Evolutionary conservation across 495 filamentous ascomycete species (phyloP), one percentile per base, ranked within the genome.

Genomic region (Neohortaea acidophila): DNA sequence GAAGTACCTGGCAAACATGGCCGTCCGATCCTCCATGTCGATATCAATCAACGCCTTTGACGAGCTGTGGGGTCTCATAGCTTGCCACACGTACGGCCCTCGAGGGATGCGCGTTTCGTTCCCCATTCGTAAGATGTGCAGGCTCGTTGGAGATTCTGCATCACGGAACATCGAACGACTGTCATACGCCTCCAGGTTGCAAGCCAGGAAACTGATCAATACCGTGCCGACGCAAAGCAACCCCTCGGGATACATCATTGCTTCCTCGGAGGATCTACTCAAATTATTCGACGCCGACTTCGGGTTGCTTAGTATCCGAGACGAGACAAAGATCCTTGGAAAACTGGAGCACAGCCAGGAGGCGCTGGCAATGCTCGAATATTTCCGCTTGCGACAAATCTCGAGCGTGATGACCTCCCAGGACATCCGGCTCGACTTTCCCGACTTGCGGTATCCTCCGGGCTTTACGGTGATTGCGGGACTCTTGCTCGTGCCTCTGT

Each of bases 1-100:
- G 31, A 91, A 91, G 51, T 94, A 93, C 43, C 65, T 94, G 1
- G 68, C 64, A n/a, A 81, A 94, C 53, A 94, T 94, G 86, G 72
- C 72, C 1, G 84, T 93, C 2, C 72, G 84, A 17, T 77, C 84
- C 0, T 91, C 82, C 41, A 94, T 94, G 84, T 92, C 85, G 4
- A 87, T 94, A 47, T 92, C 84, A 5, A 80, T 93, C 48, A 87
- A 81, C 40, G 79, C 79, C 0, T 85, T 89, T 51, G 64, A 69
- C 42, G 77, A 92, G 39, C 62, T 94, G 0, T 94, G 86, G 86
- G 87, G 86, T 0, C 63, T 94, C 23, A 83, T 94, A 14, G 72
- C 84, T 1, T 94, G 84, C 40, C 86, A 96, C 53, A 72, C 75
- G 1, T 91, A 94, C 52, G 84, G 75, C 4, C 44, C 64, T 0